phyloP scores from a whole-genome alignment of 1,139 yeast species.

The Blastobotrys petasosporus region DNA sequence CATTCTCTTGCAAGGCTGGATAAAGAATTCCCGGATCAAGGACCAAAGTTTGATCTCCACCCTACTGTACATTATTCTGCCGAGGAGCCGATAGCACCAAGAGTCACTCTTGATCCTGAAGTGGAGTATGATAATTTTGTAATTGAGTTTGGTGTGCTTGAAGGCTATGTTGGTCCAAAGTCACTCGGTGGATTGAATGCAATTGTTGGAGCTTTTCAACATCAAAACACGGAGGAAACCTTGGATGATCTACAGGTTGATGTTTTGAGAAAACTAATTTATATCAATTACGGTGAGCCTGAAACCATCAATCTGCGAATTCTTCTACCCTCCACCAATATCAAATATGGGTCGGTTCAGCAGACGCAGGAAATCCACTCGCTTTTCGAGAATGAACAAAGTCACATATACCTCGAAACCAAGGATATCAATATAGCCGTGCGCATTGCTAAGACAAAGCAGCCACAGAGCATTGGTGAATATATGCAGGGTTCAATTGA shows the following conservation, averaged over 20 bases:
- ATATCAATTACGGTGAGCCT: conserved; percentile 35
- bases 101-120: conserved; percentile 38
- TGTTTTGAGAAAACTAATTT: conserved; percentile 42
- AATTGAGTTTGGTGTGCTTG: conserved; percentile 44
- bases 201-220: conserved; percentile 21
- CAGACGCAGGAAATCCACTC: conserved; percentile 8
- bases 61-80: conserved; percentile 41
- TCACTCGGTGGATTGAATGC: conserved; percentile 24
- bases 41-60: conserved; percentile 20
- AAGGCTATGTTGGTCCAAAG: conserved; percentile 35
- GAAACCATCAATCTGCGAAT: conserved; percentile 45
- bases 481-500: conserved; percentile 21
- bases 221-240: conserved; percentile 38
- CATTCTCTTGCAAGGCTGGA: conserved; percentile 3
- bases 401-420: conserved; percentile 23
- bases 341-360: conserved; percentile 41
- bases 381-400: conserved; percentile 14
- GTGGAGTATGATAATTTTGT: conserved; percentile 52
- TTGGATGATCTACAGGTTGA: conserved; percentile 63
- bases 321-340: conserved; percentile 43
- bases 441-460: conserved; percentile 17
- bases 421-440: conserved; percentile 24
- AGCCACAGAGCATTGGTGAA: conserved; percentile 22
- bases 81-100: conserved; percentile 42
- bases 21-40: conserved; percentile 10